Evolutionary conservation across 805 yeast species (phyloP).

Genomic region (Barnettozyma siamensis): DNA sequence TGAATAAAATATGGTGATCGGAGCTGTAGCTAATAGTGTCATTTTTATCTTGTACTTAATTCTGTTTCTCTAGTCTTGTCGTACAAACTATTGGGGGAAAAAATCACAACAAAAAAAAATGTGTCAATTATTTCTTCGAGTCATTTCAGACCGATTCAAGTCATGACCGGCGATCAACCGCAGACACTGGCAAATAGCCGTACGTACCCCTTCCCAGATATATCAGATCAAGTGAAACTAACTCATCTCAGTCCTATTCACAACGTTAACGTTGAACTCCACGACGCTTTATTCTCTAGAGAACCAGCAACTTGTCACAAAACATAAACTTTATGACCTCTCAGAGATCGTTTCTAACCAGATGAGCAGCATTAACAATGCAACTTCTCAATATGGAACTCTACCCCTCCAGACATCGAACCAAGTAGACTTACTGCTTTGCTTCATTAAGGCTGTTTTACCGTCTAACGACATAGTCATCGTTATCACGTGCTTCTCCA

Average conservation of each 20-base stretch:
- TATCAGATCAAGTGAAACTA: no score
- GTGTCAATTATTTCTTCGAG: neutral
- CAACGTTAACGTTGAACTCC: conserved; percentile 48
- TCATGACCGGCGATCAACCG: conserved; percentile 4
- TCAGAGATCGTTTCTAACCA: conserved; percentile 50
- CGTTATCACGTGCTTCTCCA: conserved; percentile 17
- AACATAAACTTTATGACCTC: conserved; percentile 39
- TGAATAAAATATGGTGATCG: no score
- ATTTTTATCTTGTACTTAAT: no score
- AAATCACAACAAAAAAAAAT: neutral
- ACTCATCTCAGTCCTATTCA: conserved; percentile 30
- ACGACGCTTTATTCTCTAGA: conserved; percentile 57
- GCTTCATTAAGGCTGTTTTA: conserved; percentile 18
- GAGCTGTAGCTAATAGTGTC: no score
- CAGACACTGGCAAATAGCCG: conserved; percentile 7
- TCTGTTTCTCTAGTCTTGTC: no score
- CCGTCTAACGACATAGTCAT: conserved; percentile 21
- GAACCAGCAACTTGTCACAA: conserved; percentile 37
- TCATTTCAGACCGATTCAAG: no score
- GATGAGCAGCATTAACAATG: conserved; percentile 46
- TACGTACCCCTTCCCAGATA: conserved; percentile 3
- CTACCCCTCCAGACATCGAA: conserved; percentile 13
- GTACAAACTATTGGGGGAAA: no score
- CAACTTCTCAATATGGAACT: conserved; percentile 29
- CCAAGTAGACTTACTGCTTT: conserved; percentile 11